Evolutionary conservation across 1,284 basidiomycete genomes (phyloP), one percentile per base, ranked within the genome.

Genomic region (Agaricales sp.): DNA sequence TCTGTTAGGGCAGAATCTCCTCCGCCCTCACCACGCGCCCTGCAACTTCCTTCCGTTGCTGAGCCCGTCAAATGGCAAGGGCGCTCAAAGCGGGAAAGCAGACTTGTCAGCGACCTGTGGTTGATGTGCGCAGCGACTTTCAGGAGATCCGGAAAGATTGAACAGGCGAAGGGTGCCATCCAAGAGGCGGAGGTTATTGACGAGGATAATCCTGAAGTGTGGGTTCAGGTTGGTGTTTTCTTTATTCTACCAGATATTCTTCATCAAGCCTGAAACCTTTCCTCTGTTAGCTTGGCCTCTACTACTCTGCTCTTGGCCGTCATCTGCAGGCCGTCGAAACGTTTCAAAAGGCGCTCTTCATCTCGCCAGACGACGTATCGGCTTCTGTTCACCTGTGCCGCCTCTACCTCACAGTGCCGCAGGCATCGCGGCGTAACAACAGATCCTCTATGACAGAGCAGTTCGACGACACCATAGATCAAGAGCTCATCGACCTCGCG

Each of bases 171-270:
- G 51, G 92, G 82, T 6, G 87, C 95, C 2, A 92, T 98, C 46
- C 90, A 94, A 61, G 95, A 99, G 66, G 96, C 95, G 0, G 95
- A 99, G 63, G 81, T 86, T 3, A 74, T 83, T 53, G 90, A 95
- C 61, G 85, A 91, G 53, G 77, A 80, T 30, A 91, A 93, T 61
- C 81, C 92, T 1, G 83, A 81, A 25, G 91, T 98, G 12, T 98
- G 94, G 93, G 87, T 95, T 4, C 94, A 95, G 75, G 88, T 90
- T 55, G 47, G 75, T 24, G 24, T 30, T 25, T 49, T 50, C 21
- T 18, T 46, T 46, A 38, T 2, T 45, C 39, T 50, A 45, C 46
- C 49, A 6, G 26, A 30, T 30, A 30, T 47, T 30, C 46, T 21
- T 8, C 11, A 48, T 14, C 4, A 43, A 37, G 11, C 21, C n/a